Evolutionary conservation across 2,329 filamentous ascomycete genomes (phyloP), one percentile per base, ranked within the genome.

Genomic region (Pseudogymnoascus pannorum): DNA sequence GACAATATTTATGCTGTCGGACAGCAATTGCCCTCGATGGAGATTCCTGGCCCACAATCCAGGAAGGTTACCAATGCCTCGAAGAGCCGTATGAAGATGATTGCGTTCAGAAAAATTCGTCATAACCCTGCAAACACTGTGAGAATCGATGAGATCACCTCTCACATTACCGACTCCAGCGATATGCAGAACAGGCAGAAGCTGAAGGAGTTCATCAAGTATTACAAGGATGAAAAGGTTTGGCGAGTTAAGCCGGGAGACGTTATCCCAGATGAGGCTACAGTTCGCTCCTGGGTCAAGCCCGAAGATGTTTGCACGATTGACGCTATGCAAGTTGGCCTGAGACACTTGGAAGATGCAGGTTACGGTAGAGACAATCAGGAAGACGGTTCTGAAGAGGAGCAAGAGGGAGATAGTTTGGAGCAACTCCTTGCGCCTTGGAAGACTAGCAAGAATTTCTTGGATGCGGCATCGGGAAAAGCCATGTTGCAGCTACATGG

Each of bases 111-210:
- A 58, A 86, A 96, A 72, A 90, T 96, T 69, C 84, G 87, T 64
- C 89, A 90, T 68, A 91, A 87, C 68, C 79, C 84, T 16, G 83
- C 87, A 24, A 79, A 86, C 63, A 81, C 85, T 48, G 82, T 92
- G 22, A 87, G 87, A 20, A 84, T 96, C 14, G 85, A 84, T n/a
- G 90, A 93, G 68, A 89, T 99, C 36, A 97, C 92, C 2, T 89
- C 86, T 48, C 94, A 99, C 72, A 91, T 97, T 64, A 90, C 91
- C 6, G 93, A 94, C 38, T 94, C 92, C 5, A 94, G 91, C 18
- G 93, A 97, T 71, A 92, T 94, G 61, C 93, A 97, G 71, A 97
- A 97, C 68, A 85, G 94, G 33, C 92, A 96, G 70, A 97, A 97
- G 75, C 87, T 99, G 76, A 94, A 97, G 70, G 94, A 99, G 69